Base-by-base conservation (phyloP, 2,329 filamentous ascomycete genomes). In the Pseudogymnoascus verrucosus region DNA sequence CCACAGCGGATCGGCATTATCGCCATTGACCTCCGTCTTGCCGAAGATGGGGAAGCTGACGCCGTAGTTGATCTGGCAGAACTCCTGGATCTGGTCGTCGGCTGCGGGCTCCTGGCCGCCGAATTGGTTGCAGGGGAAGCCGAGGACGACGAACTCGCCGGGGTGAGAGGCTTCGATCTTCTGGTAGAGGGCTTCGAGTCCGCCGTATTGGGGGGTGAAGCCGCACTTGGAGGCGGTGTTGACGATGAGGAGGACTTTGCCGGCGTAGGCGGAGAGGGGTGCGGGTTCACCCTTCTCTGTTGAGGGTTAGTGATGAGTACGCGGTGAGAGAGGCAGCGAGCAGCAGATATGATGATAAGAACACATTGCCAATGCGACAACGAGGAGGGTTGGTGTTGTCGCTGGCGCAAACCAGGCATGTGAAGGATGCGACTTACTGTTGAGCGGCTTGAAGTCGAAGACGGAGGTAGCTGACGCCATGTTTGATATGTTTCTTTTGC, bases 111-210 rank as follows among this genome's bases (percentile, higher is more conserved):
- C 95, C 78, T 99, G 95, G 69, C 79, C 78, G 73, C 88, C 90
- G 78, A 99, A 99, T 79, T 99, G 95, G 83, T 98, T 99, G 87
- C 93, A 98, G 64, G 95, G 95, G 80, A 99, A 98, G 71, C 93
- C 95, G 74, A 99, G 83, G 78, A 99, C 86, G 72, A 86, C 82
- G 75, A 99, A 95, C 73, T 92, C 83, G 68, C 91, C 86, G 34
- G 81, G 83, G 80, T 95, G 80, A 72, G 85, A 82, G 69, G 80
- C 80, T 70, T 85, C 86, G 74, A 97, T 72, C 64, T 81, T 78
- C 76, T 96, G 90, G 85, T 96, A 96, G 68, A 99, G 85, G 73
- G 85, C 88, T 80, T 99, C 93, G 61, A 99, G 89, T 34, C 90
- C 91, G 67, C 85, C 87, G 78, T 95, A 97, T 79, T 99, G 95